Conservation (phyloP, 179 eudicot species). For the Beta lomatogona region DNA sequence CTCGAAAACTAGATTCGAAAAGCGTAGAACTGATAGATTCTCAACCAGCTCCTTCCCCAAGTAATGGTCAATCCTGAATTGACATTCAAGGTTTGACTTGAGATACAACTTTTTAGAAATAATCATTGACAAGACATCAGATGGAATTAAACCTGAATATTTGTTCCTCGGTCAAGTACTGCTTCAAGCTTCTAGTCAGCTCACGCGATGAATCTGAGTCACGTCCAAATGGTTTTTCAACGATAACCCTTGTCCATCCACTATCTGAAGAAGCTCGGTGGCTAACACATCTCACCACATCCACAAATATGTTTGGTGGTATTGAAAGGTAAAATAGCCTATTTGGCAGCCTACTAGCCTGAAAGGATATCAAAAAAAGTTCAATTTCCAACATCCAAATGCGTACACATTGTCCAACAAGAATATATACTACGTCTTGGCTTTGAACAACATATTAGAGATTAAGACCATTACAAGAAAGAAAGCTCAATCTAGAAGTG, state of each 20-base stretch:
- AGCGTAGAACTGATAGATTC: constrained; percentile 85
- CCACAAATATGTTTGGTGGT: constrained; percentile 79
- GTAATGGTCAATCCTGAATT: constrained; percentile 83
- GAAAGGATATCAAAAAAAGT: not conserved
- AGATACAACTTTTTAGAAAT: not conserved
- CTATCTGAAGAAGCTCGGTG: constrained; percentile 56
- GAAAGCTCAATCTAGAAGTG: not conserved
- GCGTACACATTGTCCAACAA: not conserved
- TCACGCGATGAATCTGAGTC: constrained; percentile 68
- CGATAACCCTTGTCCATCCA: constrained; percentile 91
- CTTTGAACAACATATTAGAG: not conserved
- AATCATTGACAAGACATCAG: constrained; percentile 3
- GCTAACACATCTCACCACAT: constrained; percentile 74
- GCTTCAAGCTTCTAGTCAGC: constrained; percentile 61
- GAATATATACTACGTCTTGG: not conserved
- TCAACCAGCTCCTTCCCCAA: constrained; percentile 89
- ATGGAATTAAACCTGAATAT: constrained; percentile 64
- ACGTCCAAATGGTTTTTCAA: constrained; percentile 93
- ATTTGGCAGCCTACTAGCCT: constrained; percentile 66
- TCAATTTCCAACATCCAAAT: not conserved
- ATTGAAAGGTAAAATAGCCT: constrained; percentile 84
- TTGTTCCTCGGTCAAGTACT: constrained; percentile 72
- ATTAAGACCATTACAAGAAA: not conserved
- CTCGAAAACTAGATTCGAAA: constrained; percentile 88
- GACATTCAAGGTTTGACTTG: constrained; percentile 13